A percentile compares a stretch with the other conserved stretches of the same genome.
Conservation (phyloP, 352 stramenopile species). For the Phytophthora pluvialis region DNA sequence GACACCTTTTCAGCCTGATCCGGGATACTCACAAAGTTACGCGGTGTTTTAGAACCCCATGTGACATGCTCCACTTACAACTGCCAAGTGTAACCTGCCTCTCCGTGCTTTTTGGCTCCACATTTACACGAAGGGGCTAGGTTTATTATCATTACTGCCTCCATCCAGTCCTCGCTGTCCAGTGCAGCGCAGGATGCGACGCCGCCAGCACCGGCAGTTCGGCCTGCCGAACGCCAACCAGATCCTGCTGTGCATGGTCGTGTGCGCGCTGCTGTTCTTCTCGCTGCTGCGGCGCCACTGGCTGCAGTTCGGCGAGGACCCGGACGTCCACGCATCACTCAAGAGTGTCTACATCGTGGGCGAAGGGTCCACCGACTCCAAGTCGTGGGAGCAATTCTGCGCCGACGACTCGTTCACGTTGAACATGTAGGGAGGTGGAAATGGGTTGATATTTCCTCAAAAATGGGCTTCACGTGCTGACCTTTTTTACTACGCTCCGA, state of each 20-base stretch:
- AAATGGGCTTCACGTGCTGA: background rate
- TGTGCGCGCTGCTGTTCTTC: slow-evolving; percentile 66
- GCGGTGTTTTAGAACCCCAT: slow-evolving; percentile 15
- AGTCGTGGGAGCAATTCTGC: slow-evolving; percentile 68
- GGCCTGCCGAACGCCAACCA: slow-evolving; percentile 87
- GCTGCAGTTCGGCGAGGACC: slow-evolving; percentile 58
- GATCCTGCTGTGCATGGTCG: slow-evolving; percentile 69
- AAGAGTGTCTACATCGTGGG: slow-evolving; percentile 50
- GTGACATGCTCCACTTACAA: slow-evolving; percentile 28
- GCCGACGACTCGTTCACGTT: slow-evolving; percentile 34
- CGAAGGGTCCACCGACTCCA: slow-evolving; percentile 44
- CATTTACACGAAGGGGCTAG: slow-evolving; percentile 6
- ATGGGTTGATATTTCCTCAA: background rate
- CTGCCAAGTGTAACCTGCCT: slow-evolving; percentile 2
- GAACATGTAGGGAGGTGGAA: slow-evolving; percentile 15
- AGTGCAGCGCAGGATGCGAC: slow-evolving; percentile 36
- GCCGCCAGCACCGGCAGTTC: slow-evolving; percentile 68
- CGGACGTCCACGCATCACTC: slow-evolving; percentile 61
- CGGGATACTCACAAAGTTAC: slow-evolving; percentile 23
- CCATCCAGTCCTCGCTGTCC: slow-evolving; percentile 2
- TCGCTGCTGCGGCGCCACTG: slow-evolving; percentile 67
- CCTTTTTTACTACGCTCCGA: background rate
- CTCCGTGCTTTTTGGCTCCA: slow-evolving; percentile 5
- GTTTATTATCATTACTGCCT: slow-evolving; percentile 3
- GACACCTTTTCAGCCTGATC: slow-evolving; percentile 7